phyloP scores from a whole-genome alignment of 805 yeast species.

The Jamesozyma piceae region DNA sequence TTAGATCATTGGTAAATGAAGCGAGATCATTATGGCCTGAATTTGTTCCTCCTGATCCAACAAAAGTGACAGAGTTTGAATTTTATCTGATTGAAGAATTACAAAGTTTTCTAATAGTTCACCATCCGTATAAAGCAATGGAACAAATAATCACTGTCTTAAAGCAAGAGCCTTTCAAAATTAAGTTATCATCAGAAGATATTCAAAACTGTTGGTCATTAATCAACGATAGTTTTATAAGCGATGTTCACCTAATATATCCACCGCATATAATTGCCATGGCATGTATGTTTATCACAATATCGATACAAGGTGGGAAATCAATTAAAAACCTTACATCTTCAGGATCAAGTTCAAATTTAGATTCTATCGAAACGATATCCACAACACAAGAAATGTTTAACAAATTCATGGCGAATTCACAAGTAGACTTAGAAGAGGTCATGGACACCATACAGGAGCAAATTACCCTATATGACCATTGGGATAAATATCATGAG shows the following conservation, averaged over 20 bases:
- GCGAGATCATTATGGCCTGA: conserved; percentile 93
- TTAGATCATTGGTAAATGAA: conserved; percentile 70
- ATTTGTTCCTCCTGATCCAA: conserved; percentile 80
- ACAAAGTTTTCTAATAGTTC: conserved; percentile 58
- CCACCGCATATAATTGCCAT: conserved; percentile 88
- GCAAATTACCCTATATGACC: conserved; percentile 66
- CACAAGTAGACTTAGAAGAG: conserved; percentile 68
- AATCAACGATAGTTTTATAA: conserved; percentile 79
- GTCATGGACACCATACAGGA: conserved; percentile 80
- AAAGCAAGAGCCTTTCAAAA: conserved; percentile 26
- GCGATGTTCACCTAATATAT: conserved; percentile 71
- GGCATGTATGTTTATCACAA: conserved; percentile 70
- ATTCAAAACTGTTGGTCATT: conserved; percentile 82
- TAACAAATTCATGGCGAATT: conserved; percentile 51
- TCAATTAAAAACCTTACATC: conserved; percentile 1
- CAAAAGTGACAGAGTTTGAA: conserved; percentile 90
- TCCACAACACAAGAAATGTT: conserved; percentile 17
- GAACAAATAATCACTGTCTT: conserved; percentile 40
- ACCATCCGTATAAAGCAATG: conserved; percentile 65
- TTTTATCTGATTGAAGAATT: conserved; percentile 87
- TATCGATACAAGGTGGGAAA: conserved; percentile 28
- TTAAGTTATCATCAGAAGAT: conserved; percentile 48
- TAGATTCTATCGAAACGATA: conserved; percentile 18
- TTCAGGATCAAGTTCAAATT: background rate
- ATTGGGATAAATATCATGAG: conserved; percentile 84